Conservation (phyloP, 2,329 filamentous ascomycete species). For the Botryotinia convoluta region DNA sequence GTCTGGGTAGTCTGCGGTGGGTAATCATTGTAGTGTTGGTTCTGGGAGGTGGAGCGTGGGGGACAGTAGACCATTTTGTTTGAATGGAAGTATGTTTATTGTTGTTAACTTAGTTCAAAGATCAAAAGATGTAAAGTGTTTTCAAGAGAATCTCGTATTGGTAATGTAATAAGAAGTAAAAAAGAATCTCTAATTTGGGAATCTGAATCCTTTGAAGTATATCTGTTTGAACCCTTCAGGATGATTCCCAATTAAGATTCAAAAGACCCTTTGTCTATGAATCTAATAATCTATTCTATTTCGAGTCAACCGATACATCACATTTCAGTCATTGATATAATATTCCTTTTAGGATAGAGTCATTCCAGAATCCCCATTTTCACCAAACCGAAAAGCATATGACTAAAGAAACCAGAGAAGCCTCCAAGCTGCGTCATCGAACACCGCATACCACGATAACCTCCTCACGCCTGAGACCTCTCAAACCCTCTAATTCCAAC, state of each 20-base stretch:
- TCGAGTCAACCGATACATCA: not conserved
- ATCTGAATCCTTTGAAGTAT: not conserved
- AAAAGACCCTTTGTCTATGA: not conserved
- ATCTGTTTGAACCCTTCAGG: fast-evolving
- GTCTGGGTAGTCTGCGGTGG: not conserved
- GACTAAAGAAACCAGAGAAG: not conserved
- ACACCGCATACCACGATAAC: not conserved
- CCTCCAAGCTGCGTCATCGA: not conserved
- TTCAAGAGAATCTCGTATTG: not conserved
- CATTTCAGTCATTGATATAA: not conserved
- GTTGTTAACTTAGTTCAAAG: not conserved
- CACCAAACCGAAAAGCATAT: not conserved
- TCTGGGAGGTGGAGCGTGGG: not conserved
- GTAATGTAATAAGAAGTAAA: not conserved
- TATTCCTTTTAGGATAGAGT: too few species aligned
- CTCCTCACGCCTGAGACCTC: not conserved
- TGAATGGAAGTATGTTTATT: not conserved
- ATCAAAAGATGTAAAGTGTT: not conserved
- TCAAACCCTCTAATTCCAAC: not conserved
- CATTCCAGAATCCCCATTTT: not conserved
- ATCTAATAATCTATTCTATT: not conserved
- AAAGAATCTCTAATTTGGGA: not conserved
- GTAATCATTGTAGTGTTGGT: not conserved
- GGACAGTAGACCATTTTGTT: not conserved
- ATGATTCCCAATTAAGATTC: not conserved